A percentile compares a stretch with the other conserved stretches of the same genome.
Conservation (phyloP, 2,329 filamentous ascomycete genomes). For the Penicillium sp. region DNA sequence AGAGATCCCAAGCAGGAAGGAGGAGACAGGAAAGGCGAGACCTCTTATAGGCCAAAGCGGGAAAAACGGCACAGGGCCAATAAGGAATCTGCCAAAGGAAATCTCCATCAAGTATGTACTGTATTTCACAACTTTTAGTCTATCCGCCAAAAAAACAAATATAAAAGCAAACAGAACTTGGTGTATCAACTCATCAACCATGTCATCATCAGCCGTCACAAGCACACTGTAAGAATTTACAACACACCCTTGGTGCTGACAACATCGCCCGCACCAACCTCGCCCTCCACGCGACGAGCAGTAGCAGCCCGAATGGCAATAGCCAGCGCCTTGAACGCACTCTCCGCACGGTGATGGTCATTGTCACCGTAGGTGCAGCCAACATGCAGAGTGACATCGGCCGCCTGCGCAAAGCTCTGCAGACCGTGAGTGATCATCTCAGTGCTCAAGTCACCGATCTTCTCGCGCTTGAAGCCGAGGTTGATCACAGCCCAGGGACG, state of each 20-base stretch:
- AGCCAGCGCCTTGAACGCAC: constrained; percentile 94
- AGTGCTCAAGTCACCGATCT: constrained; percentile 86
- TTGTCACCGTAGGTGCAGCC: constrained; percentile 89
- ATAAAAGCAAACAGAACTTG: not conserved
- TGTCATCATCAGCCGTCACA: constrained; percentile 8
- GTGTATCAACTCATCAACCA: constrained; percentile 11
- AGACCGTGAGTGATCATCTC: constrained; percentile 98
- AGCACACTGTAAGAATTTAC: constrained; percentile 32
- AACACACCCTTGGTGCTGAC: constrained; percentile 95
- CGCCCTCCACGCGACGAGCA: constrained; percentile 68
- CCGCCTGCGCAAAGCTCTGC: constrained; percentile 89
- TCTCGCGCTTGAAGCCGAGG: constrained; percentile 83
- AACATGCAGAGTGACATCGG: constrained; percentile 90
- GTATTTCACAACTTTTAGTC: constrained; percentile 2
- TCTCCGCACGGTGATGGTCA: constrained; percentile 95
- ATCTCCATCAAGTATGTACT: not conserved
- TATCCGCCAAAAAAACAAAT: not conserved
- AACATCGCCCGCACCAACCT: constrained; percentile 86
- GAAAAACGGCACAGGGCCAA: no score
- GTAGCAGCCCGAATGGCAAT: constrained; percentile 81
- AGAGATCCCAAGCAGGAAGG: no score
- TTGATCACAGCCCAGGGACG: constrained; percentile 83
- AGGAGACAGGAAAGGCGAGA: no score
- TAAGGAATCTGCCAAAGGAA: no score
- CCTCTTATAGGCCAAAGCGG: no score